phyloP scores from a whole-genome alignment of 164 flowering plant genomes.

The Liriodendron chinense region DNA sequence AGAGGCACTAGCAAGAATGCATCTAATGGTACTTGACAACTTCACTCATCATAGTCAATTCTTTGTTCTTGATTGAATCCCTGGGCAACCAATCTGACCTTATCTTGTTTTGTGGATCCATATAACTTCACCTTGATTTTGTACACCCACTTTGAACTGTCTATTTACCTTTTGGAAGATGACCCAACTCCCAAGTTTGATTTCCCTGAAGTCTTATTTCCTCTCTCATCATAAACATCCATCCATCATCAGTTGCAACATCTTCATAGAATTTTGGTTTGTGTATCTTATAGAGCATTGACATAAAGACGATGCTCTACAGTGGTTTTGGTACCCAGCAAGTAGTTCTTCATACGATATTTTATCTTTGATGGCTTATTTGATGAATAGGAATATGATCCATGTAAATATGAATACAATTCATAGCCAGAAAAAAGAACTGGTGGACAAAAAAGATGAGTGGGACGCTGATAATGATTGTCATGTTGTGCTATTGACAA shows the following conservation, averaged over 20 bases:
- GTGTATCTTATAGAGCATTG: background rate
- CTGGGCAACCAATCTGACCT: background rate
- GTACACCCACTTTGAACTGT: background rate
- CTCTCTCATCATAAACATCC: background rate
- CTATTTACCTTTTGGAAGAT: background rate
- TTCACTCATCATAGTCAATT: too few relatives aligned
- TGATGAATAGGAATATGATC: background rate
- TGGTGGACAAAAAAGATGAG: background rate
- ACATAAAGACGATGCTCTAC: too few relatives aligned
- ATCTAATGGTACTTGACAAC: too few relatives aligned
- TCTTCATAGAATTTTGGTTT: background rate
- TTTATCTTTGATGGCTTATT: too few relatives aligned
- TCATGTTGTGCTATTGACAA: background rate
- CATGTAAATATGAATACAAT: background rate
- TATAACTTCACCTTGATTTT: background rate
- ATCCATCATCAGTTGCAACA: background rate
- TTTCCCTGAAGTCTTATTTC: background rate
- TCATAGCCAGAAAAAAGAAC: background rate
- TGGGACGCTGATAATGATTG: background rate
- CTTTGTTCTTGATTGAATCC: too few relatives aligned
- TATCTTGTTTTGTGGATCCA: background rate
- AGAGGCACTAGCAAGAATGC: too few relatives aligned
- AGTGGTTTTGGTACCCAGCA: too few relatives aligned
- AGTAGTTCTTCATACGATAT: too few relatives aligned
- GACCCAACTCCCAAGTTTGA: background rate